Evolutionary conservation across 345 rosid genomes (phyloP), one percentile per base, ranked within the genome.

Genomic region (Trapa bicornis): DNA sequence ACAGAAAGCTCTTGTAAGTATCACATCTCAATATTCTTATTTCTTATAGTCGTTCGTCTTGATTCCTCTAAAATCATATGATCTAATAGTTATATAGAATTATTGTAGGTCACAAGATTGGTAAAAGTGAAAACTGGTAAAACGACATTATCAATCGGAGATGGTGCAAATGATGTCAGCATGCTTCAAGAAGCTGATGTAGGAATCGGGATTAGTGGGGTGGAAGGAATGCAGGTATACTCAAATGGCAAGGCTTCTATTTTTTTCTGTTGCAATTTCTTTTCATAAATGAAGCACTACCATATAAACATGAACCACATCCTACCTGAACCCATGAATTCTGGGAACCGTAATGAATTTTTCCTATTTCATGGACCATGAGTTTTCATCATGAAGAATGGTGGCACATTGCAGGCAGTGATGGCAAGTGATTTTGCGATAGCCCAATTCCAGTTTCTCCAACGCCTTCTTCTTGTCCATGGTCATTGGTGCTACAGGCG

Each of bases 401-500:
- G 22, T 54, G 37, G 64, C 32, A 71, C 17, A 48, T 67, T 72
- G 64, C 87, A 89, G 97, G 98, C 98, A 37, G 98, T 82, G 62
- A 90, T 93, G 98, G 85, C 98, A 60, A 87, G 94, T 78, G 98
- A 90, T 82, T 90, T 85, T 78, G 72, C 98, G 33, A 93, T 93
- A 71, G 89, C 96, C 65, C 97, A 93, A 73, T 93, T 93, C 74
- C 80, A 77, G 32, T 93, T 75, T 81, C 75, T 93, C 54, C 96
- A 93, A 70, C 91, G 92, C 32, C 75, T 93, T 68, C 74, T 93
- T 35, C 78, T 93, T 42, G 98, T 93, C 50, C 98, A 93, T 56
- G 98, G 98, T 3, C 98, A 90, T 77, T 93, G 98, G 98, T 93
- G 98, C 72, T 90, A 93, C 79, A 82, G 97, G 78, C 75, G 98